phyloP scores from a whole-genome alignment of 257 asterid species.

The Fraxinus pennsylvanica region DNA sequence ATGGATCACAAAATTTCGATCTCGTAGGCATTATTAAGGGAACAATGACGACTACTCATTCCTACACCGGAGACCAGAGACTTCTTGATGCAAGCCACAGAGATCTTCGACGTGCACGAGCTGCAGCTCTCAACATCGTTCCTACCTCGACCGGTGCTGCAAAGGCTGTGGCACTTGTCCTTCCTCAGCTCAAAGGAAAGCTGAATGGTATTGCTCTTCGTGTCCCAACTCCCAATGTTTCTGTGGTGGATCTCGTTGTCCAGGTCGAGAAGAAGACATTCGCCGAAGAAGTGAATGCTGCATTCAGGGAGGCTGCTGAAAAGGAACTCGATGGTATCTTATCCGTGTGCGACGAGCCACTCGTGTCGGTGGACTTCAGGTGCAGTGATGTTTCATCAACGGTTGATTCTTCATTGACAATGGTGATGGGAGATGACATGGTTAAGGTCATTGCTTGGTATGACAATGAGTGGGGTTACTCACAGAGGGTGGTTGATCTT shows the following conservation, averaged over 20 bases:
- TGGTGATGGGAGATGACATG: conserved; percentile 99
- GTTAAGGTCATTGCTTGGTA: conserved; percentile 98
- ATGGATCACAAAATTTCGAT: background rate
- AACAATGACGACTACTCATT: conserved; percentile 98
- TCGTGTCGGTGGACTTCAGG: conserved; percentile 86
- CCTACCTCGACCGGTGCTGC: conserved; percentile 98
- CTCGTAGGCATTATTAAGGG: conserved; percentile 83
- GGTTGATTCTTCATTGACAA: conserved; percentile 76
- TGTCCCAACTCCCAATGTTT: conserved; percentile 94
- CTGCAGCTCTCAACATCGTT: conserved; percentile 94
- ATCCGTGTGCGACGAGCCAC: conserved; percentile 86
- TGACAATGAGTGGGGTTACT: conserved; percentile 98
- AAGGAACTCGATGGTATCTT: conserved; percentile 79
- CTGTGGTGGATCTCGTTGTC: conserved; percentile 86
- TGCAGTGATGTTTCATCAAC: conserved; percentile 95
- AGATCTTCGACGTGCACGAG: conserved; percentile 91
- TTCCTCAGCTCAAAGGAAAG: conserved; percentile 88
- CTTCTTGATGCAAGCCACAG: conserved; percentile 98
- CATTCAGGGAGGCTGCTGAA: conserved; percentile 75
- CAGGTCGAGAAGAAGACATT: conserved; percentile 93
- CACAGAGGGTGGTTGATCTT: conserved; percentile 98
- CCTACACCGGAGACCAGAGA: conserved; percentile 98
- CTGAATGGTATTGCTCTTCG: conserved; percentile 98
- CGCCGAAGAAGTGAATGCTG: conserved; percentile 96
- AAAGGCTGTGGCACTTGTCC: conserved; percentile 95